Evolutionary conservation across 768 basidiomycete genomes (phyloP).

Genomic region (Psilocybe tampanensis): DNA sequence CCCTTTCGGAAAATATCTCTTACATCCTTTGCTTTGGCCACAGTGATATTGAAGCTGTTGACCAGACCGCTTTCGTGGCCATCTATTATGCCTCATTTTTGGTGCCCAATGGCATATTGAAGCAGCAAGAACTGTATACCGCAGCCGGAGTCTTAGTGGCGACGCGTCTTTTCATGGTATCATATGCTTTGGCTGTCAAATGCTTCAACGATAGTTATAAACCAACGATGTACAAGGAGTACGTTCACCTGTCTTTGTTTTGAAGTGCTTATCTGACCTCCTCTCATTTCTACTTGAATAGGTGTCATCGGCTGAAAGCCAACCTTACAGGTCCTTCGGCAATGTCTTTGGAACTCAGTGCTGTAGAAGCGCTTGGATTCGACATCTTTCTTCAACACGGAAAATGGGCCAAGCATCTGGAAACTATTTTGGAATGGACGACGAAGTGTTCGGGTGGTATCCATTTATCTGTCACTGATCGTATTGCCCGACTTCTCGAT

Average conservation of each 20-base stretch:
- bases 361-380: constrained; percentile 18
- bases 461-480: background rate
- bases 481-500: background rate
- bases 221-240: constrained; percentile 30
- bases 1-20: constrained; percentile 2
- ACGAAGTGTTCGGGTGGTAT: too few relatives aligned
- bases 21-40: background rate
- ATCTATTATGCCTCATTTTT: constrained; percentile 61
- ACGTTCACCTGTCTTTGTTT: background rate
- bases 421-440: constrained; percentile 9
- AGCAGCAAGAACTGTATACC: constrained; percentile 33
- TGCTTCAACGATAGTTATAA: constrained; percentile 59
- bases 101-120: constrained; percentile 46
- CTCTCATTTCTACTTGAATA: background rate
- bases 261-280: background rate
- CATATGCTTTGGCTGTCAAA: constrained; percentile 61
- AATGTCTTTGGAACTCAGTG: constrained; percentile 15
- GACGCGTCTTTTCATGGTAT: constrained; percentile 50
- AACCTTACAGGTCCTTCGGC: constrained; percentile 10
- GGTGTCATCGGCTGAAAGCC: background rate
- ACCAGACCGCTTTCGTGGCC: constrained; percentile 46
- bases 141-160: constrained; percentile 39
- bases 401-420: constrained; percentile 8
- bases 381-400: constrained; percentile 12
- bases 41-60: background rate